Evolutionary conservation across 2,329 filamentous ascomycete genomes (phyloP).

Genomic region (Penicillium sclerotiorum): DNA sequence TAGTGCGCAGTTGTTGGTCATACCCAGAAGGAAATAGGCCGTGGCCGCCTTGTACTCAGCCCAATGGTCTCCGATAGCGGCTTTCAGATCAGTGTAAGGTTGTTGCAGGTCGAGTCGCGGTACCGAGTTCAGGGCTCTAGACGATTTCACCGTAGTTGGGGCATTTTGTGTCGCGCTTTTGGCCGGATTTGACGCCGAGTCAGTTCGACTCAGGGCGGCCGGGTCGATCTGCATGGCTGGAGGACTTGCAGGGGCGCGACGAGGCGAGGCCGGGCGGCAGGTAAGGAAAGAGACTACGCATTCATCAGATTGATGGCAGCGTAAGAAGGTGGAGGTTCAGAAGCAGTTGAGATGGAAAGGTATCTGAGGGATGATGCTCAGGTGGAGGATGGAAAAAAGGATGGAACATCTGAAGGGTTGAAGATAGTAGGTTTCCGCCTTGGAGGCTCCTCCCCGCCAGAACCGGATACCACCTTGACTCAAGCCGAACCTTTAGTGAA

Average conservation of each 20-base stretch:
- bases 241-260: constrained; percentile 37
- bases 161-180: constrained; percentile 34
- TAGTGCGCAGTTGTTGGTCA: constrained; percentile 9
- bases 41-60: constrained; percentile 62
- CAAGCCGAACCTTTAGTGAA: constrained; percentile 14
- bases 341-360: constrained; percentile 9
- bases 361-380: constrained; percentile 15
- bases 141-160: constrained; percentile 48
- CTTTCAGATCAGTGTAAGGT: constrained; percentile 63
- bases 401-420: constrained; percentile 33
- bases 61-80: constrained; percentile 62
- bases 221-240: constrained; percentile 50
- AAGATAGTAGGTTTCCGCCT: constrained; percentile 30
- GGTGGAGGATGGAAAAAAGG: constrained; percentile 27
- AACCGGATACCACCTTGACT: constrained; percentile 20
- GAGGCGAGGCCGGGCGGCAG: constrained; percentile 45
- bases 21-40: constrained; percentile 61
- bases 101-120: constrained; percentile 66
- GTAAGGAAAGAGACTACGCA: constrained; percentile 35
- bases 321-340: constrained; percentile 18
- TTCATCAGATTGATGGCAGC: constrained; percentile 37
- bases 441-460: constrained; percentile 28
- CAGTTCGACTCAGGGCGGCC: constrained; percentile 47
- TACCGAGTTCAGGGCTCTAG: constrained; percentile 55
- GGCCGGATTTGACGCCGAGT: constrained; percentile 39